Base-by-base conservation (phyloP, 108 stramenopile genomes). In the Seminavis robusta region DNA sequence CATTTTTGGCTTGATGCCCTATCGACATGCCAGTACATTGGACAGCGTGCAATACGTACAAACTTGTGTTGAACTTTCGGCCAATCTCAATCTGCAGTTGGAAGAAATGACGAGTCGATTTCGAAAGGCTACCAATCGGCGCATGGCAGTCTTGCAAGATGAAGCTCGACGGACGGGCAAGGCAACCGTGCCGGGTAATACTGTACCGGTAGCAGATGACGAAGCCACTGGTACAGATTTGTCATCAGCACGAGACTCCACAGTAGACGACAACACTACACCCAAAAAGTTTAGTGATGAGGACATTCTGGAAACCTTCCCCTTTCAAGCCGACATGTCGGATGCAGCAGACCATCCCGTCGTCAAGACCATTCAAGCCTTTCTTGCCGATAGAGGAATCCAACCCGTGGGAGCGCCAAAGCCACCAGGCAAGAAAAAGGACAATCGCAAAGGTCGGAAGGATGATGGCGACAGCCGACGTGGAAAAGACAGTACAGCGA, bases 1-100 rank as follows among this genome's bases (percentile, higher is more conserved):
- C 26, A 74, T 93, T 25, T 93, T 93, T 69, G 72, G 70, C 0
- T 77, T 90, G 39, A 87, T 93, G 85, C 92, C 92, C 9, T 84
- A 71, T 52, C 83, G 92, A 7, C 92, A 93, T 59, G 71, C 78
- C 8, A 59, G 80, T 31, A 85, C 65, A 8, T 54, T 86, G 25
- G 61, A 88, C 10, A 80, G 66, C 37, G 74, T 87, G 32, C 42
- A 52, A 30, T 68, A 69, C 48, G 86, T 83, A 24, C 85, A 88
- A 57, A 20, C 69, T 19, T 44, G 41, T 23, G 62, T 86, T 29
- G 74, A 80, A 51, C 55, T 74, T 3, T 19, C 33, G 32, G 63
- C 54, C 1, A 47, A 15, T 19, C 21, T 62, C 41, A 19, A 61
- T 15, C 32, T 25, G 17, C 86, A 92, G 66, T 79, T 69, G 47